A percentile compares a stretch with the other conserved stretches of the same genome.
Evolutionary conservation across 108 stramenopile species (phyloP).

Genomic region (Aurantiochytrium sp.): DNA sequence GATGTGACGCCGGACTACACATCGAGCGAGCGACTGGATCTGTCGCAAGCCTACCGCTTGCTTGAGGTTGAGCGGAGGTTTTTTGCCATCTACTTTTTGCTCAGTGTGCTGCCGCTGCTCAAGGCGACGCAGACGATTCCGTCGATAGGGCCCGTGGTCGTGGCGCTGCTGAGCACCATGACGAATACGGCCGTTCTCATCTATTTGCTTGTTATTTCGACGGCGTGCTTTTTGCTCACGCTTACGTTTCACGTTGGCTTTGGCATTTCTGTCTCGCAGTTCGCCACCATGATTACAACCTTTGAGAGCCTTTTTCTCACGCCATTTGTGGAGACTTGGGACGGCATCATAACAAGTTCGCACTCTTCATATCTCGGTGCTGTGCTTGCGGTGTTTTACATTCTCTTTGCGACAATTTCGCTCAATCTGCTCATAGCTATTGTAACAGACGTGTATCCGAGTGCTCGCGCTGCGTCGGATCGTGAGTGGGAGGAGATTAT

Average conservation of each 20-base stretch:
- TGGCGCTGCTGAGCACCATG: constrained; percentile 12
- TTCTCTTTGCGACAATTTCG: constrained; percentile 12
- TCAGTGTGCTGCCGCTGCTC: neutral
- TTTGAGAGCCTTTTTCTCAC: constrained; percentile 5
- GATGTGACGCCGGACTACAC: neutral
- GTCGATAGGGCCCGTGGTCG: constrained; percentile 1
- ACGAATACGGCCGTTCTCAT: neutral
- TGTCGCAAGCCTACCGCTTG: neutral
- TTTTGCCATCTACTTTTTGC: neutral
- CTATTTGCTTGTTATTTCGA: neutral
- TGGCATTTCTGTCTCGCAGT: neutral
- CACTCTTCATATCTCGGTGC: neutral
- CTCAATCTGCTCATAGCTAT: constrained; percentile 21
- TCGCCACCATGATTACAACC: neutral
- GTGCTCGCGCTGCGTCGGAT: neutral
- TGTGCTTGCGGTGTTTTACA: neutral
- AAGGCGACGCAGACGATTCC: constrained; percentile 10
- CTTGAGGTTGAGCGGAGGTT: neutral
- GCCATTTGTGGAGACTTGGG: neutral
- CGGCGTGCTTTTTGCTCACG: neutral
- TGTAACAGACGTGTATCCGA: constrained; percentile 16
- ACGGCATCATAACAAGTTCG: neutral
- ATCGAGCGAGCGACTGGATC: neutral
- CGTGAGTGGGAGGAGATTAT: constrained; percentile 13
- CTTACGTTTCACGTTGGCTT: neutral